phyloP scores from a whole-genome alignment of 352 stramenopile genomes.

The Elongisporangium undulatum region DNA sequence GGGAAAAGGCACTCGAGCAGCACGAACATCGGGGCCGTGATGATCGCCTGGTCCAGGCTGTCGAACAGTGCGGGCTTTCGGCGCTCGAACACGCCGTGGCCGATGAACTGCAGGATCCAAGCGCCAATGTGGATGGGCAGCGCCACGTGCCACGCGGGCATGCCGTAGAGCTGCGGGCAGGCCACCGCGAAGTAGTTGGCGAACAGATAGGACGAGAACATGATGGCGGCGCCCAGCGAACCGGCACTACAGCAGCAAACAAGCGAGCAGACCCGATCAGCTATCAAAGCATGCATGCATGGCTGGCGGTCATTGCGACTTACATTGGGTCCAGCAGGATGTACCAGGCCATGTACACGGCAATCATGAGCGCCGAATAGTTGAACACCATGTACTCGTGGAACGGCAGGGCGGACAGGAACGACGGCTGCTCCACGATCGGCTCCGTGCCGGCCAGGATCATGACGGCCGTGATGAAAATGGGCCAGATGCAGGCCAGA shows the following conservation, averaged over 20 bases:
- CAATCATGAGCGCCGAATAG: slow-evolving; percentile 37
- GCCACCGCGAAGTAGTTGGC: slow-evolving; percentile 50
- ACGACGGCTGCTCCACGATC: slow-evolving; percentile 18
- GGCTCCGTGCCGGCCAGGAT: slow-evolving; percentile 43
- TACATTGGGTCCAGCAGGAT: slow-evolving; percentile 53
- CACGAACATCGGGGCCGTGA: slow-evolving; percentile 86
- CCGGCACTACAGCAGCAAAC: slow-evolving; percentile 20
- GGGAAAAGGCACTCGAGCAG: slow-evolving; percentile 73
- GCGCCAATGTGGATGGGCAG: slow-evolving; percentile 46
- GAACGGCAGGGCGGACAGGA: slow-evolving; percentile 21
- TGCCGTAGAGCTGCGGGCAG: slow-evolving; percentile 26
- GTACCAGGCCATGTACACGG: slow-evolving; percentile 81
- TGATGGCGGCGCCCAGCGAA: slow-evolving; percentile 41
- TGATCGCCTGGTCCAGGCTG: slow-evolving; percentile 75
- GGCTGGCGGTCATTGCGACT: slow-evolving; percentile 1
- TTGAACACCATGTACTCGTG: slow-evolving; percentile 64
- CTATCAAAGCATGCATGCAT: slow-evolving; percentile 5
- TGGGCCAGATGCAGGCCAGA: slow-evolving; percentile 82
- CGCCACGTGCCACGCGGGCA: slow-evolving; percentile 45
- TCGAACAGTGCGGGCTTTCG: slow-evolving; percentile 82
- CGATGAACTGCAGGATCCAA: slow-evolving; percentile 86
- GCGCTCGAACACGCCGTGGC: slow-evolving; percentile 82
- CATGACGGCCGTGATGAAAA: slow-evolving; percentile 72
- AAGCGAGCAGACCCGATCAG: background rate
- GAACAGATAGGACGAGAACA: slow-evolving; percentile 53